These are phyloP conservation scores for Oldenlandia corymbosa DNA, from an alignment of 257 asterid genomes.

Conservation along the genomic window DNA sequence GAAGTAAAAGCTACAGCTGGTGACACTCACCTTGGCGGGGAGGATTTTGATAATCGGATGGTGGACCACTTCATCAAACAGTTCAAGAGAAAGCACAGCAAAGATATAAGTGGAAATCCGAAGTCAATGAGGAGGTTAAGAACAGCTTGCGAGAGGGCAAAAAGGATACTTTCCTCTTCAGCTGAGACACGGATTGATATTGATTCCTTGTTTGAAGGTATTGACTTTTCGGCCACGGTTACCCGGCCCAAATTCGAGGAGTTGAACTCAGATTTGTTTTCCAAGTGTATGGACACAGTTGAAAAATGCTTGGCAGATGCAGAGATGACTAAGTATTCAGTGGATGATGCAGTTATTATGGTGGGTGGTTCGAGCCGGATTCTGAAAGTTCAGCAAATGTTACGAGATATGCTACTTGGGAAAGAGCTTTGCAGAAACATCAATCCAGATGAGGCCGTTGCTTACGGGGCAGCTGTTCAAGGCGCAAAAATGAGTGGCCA, in stretches of 20 bases:
- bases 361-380: too few relatives aligned
- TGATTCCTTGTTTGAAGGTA: background rate
- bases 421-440: too few relatives aligned
- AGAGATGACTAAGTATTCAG: background rate
- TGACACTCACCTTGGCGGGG: conserved; percentile 7
- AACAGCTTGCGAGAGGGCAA: conserved; percentile 5
- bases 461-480: background rate
- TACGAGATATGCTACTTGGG: too few relatives aligned
- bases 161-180: background rate
- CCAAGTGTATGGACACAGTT: background rate
- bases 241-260: background rate
- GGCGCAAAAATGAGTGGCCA: background rate
- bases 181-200: background rate
- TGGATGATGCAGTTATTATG: too few relatives aligned
- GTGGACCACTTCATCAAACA: background rate
- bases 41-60: background rate
- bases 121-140: background rate
- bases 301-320: background rate
- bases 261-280: background rate
- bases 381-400: too few relatives aligned
- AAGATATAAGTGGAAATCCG: background rate
- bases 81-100: background rate
- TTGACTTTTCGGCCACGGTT: background rate
- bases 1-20: conserved; percentile 3
- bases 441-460: too few relatives aligned